Base-by-base conservation (phyloP, 148 eudicot species). In the Heliosperma pusillum region DNA sequence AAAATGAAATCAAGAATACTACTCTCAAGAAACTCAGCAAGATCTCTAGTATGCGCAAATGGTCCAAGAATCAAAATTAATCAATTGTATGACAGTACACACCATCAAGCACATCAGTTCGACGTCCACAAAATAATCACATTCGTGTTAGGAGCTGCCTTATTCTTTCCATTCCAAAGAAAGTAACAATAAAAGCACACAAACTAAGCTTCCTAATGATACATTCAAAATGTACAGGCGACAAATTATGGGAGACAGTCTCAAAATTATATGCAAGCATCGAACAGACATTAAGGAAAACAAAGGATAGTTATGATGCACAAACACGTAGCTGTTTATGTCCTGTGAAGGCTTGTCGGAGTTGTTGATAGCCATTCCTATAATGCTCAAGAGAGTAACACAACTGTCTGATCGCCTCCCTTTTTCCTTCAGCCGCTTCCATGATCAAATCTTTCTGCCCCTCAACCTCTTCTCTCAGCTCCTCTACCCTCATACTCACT, bases 341-440 rank as follows among this genome's bases (percentile, higher is more conserved):
- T 70, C 73, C 88, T 0, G 74, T 69, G 69, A 87, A 83, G 30
- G 92, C 91, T 82, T 87, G 76, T 56, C 92, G 87, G 55, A 93
- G 88, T 70, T 74, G 79, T 21, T 86, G 84, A 62, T 91, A 91
- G 17, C 85, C 89, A 52, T 66, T 79, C 67, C 94, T 83, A 52
- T 93, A 93, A 74, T 91, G 92, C 79, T 93, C 97, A 40, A 93
- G 83, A 7, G 97, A 89, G 87, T 87, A 81, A 74, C 98, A 93
- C 66, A 93, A 80, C 77, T 93, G 98, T 76, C 97, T 74, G 20
- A 93, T 93, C 2, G 86, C 98, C 80, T 93, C 98, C 56, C 97
- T 75, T 61, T 93, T 93, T 72, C 83, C 91, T 79, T 93, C 98
- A 20, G 96, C 97, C 20, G 86, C 86, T 83, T 91, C 89, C 33